Evolutionary conservation across 768 basidiomycete species (phyloP).

Genomic region (Phaeotremella fagi): DNA sequence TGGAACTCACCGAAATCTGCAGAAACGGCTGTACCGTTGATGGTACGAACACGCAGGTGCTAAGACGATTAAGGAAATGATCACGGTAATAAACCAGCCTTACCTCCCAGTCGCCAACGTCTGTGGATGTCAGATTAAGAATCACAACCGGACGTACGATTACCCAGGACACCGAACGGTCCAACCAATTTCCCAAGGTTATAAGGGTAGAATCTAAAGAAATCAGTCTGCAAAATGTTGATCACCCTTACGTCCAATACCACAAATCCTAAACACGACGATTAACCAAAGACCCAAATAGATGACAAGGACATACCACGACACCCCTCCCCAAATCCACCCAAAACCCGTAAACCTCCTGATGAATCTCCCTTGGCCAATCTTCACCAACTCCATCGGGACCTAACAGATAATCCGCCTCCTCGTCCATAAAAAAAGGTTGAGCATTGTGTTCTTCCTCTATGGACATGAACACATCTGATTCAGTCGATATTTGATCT

Average conservation of each 20-base stretch:
- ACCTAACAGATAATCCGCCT: slow-evolving; percentile 28
- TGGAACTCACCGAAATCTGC: slow-evolving; percentile 32
- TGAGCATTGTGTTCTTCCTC: slow-evolving; percentile 33
- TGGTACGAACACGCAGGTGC: slow-evolving; percentile 29
- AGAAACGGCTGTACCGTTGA: slow-evolving; percentile 29
- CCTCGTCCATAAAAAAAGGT: slow-evolving; percentile 19
- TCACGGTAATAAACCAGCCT: background rate
- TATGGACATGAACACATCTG: slow-evolving; percentile 18
- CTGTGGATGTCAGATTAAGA: slow-evolving; percentile 1
- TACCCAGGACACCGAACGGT: slow-evolving; percentile 33
- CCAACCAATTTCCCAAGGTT: slow-evolving; percentile 39
- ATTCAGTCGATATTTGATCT: slow-evolving; percentile 16
- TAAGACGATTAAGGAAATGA: no score
- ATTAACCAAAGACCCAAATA: background rate
- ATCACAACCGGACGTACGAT: slow-evolving; percentile 26
- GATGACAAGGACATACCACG: slow-evolving; percentile 17
- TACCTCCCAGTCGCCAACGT: slow-evolving; percentile 40
- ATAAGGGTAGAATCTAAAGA: slow-evolving; percentile 32
- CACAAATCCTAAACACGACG: slow-evolving; percentile 29
- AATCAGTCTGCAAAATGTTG: background rate
- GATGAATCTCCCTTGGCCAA: slow-evolving; percentile 12
- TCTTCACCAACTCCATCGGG: slow-evolving; percentile 13
- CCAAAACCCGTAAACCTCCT: slow-evolving; percentile 39
- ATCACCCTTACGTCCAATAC: slow-evolving; percentile 36
- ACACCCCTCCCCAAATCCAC: slow-evolving; percentile 32